A percentile compares a stretch with the other conserved stretches of the same genome.
These are phyloP conservation scores for Camelina laxa DNA, from an alignment of 345 rosid species.

Conservation along the genomic window DNA sequence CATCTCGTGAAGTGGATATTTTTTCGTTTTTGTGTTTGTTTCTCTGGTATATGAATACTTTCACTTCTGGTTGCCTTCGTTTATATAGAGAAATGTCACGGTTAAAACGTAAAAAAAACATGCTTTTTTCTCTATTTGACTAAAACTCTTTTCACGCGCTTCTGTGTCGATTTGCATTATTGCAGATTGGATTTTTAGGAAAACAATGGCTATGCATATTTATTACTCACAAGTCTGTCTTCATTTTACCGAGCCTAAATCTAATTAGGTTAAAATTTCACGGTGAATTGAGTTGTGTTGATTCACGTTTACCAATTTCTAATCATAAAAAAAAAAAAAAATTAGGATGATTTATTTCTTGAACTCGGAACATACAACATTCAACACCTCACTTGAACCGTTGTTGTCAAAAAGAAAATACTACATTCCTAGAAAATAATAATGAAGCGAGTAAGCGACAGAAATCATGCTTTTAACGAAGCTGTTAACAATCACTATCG, in stretches of 20 bases:
- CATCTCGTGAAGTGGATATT: not conserved
- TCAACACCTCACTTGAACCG: not conserved
- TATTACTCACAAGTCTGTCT: too few relatives aligned
- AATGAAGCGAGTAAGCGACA: not conserved
- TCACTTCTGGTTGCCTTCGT: slow-evolving; percentile 11
- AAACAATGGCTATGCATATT: too few relatives aligned
- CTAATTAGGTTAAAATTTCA: not conserved
- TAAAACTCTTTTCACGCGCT: not conserved
- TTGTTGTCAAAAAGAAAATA: not conserved
- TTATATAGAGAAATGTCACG: slow-evolving; percentile 34
- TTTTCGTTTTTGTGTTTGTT: not conserved
- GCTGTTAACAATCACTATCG: not conserved
- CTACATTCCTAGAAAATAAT: slow-evolving; percentile 7
- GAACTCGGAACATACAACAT: not conserved
- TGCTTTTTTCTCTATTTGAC: not conserved
- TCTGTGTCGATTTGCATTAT: slow-evolving; percentile 13
- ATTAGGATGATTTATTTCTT: too few relatives aligned
- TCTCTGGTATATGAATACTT: slow-evolving; percentile 25
- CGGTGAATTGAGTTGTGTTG: not conserved
- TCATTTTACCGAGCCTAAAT: not conserved
- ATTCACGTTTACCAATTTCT: slow-evolving; percentile 8
- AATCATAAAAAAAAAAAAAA: not conserved
- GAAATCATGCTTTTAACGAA: not conserved
- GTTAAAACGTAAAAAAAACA: slow-evolving; percentile 5
- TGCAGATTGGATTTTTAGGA: too few relatives aligned